Conservation (phyloP, 306 rosid species). For the Luffa acutangula region DNA sequence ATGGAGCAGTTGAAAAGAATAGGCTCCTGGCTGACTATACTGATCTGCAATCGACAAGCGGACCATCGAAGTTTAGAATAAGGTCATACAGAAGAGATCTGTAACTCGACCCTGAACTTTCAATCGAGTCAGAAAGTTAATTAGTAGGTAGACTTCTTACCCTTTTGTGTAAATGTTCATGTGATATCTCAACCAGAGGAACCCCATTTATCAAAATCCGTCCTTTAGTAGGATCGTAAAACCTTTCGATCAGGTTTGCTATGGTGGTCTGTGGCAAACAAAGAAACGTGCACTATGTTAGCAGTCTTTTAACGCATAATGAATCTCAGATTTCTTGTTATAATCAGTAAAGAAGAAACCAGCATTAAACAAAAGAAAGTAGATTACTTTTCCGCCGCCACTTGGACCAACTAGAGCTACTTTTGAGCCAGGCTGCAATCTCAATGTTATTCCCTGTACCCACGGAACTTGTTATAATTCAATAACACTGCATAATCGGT, state of each 20-base stretch:
- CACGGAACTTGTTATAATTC: not conserved
- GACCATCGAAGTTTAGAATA: not conserved
- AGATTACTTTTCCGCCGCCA: slow-evolving; percentile 75
- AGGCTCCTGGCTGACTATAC: slow-evolving; percentile 81
- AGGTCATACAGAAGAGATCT: not conserved
- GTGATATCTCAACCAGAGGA: slow-evolving; percentile 69
- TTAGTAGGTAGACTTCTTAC: slow-evolving; percentile 16
- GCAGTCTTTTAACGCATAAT: not conserved
- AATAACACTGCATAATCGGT: not conserved
- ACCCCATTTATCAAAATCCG: slow-evolving; percentile 56
- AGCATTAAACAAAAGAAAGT: not conserved
- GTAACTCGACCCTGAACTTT: not conserved
- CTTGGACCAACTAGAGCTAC: slow-evolving; percentile 92
- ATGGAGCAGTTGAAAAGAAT: slow-evolving; percentile 67
- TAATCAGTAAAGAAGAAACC: not conserved
- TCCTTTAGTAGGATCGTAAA: slow-evolving; percentile 75
- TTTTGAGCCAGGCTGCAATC: slow-evolving; percentile 60
- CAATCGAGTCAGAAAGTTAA: not conserved
- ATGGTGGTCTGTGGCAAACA: slow-evolving; percentile 62
- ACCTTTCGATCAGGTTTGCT: slow-evolving; percentile 82
- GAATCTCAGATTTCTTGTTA: not conserved
- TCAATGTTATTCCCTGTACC: slow-evolving; percentile 60
- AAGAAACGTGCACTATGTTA: not conserved
- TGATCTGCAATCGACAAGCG: slow-evolving; percentile 37
- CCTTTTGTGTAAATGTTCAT: slow-evolving; percentile 64